Evolutionary conservation across 495 filamentous ascomycete species (phyloP), one percentile per base, ranked within the genome.

Genomic region (Delitschia confertaspora): DNA sequence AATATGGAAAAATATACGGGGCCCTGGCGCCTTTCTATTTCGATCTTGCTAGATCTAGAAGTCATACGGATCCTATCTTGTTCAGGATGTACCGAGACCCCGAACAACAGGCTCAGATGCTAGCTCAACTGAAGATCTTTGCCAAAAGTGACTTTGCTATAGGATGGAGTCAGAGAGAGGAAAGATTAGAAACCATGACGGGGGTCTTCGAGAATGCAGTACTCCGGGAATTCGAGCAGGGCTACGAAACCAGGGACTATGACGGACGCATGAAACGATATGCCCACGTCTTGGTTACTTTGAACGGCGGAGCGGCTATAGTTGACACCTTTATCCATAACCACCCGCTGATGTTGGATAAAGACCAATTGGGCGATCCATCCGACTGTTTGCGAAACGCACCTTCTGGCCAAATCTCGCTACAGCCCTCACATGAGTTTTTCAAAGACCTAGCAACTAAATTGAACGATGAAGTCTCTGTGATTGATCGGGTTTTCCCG

Each of bases 161-260:
- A 39, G 88, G 83, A 4, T 91, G 81, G 74, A 59, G 66, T 41
- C 67, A 78, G 48, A 66, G 91, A 14, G 70, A 81, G 45, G 75
- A 78, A 40, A 80, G 79, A 51, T 63, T 99, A 20, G 70, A 77
- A 14, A 66, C 65, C n/a, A 85, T 91, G 68, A 71, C 82, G 31
- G 72, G 72, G 19, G 82, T 89, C 52, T 96, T 99, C 54, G 88
- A 96, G 63, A 88, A 80, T 42, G 85, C 88, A 3, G 88, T 89
- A 6, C 64, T 93, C 38, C 74, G 82, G 38, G 89, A 96, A 62
- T 96, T 96, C 56, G 84, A 93, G 60, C 82, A 66, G 33, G 93
- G 84, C 3, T 87, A 88, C 48, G 85, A 93, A 60, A 77, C 76
- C n/a, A 81, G 80, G 59, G 89, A 99, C 63, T 76, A 93, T 38